These are phyloP conservation scores for Fusarium poae DNA, from an alignment of 2,329 filamentous ascomycete species.

Conservation along the genomic window DNA sequence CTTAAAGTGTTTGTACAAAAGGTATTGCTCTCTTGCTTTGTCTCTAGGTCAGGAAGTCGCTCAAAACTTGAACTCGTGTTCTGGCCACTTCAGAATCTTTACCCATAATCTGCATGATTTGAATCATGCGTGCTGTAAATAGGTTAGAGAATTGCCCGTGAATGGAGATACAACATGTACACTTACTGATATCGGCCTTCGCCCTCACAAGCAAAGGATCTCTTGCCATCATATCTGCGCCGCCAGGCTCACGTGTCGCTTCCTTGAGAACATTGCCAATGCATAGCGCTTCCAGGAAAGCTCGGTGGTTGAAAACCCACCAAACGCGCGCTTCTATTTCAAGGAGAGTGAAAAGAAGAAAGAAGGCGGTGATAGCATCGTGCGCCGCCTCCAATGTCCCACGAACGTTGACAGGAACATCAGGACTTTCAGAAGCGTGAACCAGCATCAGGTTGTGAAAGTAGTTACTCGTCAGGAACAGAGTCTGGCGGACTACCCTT, in stretches of 20 bases:
- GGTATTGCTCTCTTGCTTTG: not conserved
- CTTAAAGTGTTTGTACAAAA: slow-evolving; percentile 1
- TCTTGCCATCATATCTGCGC: slow-evolving; percentile 60
- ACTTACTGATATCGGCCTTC: slow-evolving; percentile 71
- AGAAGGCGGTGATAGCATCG: slow-evolving; percentile 80
- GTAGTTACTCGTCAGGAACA: slow-evolving; percentile 86
- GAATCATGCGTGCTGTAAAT: slow-evolving; percentile 68
- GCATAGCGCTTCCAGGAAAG: slow-evolving; percentile 81
- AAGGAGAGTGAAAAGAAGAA: slow-evolving; percentile 77
- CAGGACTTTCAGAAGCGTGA: slow-evolving; percentile 76
- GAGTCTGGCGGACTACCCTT: slow-evolving; percentile 77
- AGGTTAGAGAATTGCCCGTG: slow-evolving; percentile 17
- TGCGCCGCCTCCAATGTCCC: slow-evolving; percentile 81
- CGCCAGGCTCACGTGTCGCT: slow-evolving; percentile 60
- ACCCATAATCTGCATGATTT: slow-evolving; percentile 72
- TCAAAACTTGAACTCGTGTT: slow-evolving; percentile 70
- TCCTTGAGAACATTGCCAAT: slow-evolving; percentile 72
- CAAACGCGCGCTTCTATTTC: slow-evolving; percentile 80
- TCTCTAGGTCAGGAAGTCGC: slow-evolving; percentile 60
- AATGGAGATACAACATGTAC: not conserved
- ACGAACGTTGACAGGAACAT: slow-evolving; percentile 74
- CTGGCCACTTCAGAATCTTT: slow-evolving; percentile 70
- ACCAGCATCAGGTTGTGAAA: slow-evolving; percentile 86
- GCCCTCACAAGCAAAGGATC: slow-evolving; percentile 73
- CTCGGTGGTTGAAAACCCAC: slow-evolving; percentile 88